Base-by-base conservation (phyloP, 306 rosid species). In the Mimosa pudica region DNA sequence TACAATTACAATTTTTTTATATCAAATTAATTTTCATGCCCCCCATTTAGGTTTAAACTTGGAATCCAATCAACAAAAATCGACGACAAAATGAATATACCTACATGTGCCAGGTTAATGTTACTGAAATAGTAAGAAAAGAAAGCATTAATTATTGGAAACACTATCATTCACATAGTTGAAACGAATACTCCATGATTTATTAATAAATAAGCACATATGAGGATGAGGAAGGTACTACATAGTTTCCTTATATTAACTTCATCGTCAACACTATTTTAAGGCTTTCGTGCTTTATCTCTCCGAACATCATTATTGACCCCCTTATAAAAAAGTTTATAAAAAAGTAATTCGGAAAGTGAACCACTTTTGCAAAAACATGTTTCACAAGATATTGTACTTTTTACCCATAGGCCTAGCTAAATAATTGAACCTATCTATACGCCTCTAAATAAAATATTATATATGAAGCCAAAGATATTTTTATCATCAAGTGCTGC, bases 31-130 rank as follows among this genome's bases (percentile, higher is more conserved):
- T 73, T 73, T 73, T 54, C 66, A 35, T 73, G 77, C 77, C 6
- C 77, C 65, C 77, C 77, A 54, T 73, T 61, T 73, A 73, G 51
- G 77, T 49, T 32, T 13, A 48, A 71, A 71, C 46, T 71, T 48
- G 62, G 61, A 33, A 13, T 71, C 55, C 62, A 71, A 49, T 71
- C 75, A 33, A 49, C 75, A 32, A 13, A 48, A 49, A 49, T 13
- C 38, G 62, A 32, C 42, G 62, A 32, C 61, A 71, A 71, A 71
- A n/a, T 68, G 46, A 67, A 54, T 16, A 51, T 30, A 62, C 36
- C 11, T 10, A 24, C 67, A 61, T 24, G 67, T 61, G 67, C 67
- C 6, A 30, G 17, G 67, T 61, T 61, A 61, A 61, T 32, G 76
- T 67, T 67, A 5, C 17, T 72, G 32, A 7, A 36, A 16, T 38